Percentiles rank a stretch among this genome's conserved stretches.
These are phyloP conservation scores for Sugiyamaella pinicola DNA, from an alignment of 1,139 yeast genomes.

Conservation along the genomic window DNA sequence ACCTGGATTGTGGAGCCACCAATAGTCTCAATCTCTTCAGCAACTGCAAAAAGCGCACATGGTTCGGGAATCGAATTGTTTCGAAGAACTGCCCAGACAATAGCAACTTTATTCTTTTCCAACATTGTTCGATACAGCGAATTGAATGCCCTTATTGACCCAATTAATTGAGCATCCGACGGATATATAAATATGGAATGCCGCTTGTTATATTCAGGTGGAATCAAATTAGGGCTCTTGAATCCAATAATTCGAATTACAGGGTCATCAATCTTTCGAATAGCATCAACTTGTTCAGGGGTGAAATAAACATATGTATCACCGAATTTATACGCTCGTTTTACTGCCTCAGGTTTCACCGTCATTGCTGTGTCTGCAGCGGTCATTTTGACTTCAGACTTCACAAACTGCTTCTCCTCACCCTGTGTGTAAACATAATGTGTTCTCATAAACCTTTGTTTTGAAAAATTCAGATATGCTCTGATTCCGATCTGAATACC, in stretches of 20 bases:
- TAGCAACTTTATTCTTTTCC: constrained; percentile 56
- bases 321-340: constrained; percentile 50
- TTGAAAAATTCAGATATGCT: constrained; percentile 67
- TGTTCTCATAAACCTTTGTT: constrained; percentile 52
- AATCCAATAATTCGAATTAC: constrained; percentile 68
- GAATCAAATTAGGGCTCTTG: constrained; percentile 44
- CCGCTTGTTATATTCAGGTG: constrained; percentile 51
- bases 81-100: constrained; percentile 72
- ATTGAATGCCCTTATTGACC: constrained; percentile 69
- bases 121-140: constrained; percentile 65
- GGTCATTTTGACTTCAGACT: constrained; percentile 48
- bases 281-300: constrained; percentile 41
- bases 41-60: constrained; percentile 63
- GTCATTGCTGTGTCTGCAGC: constrained; percentile 50
- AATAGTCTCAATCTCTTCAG: constrained; percentile 23
- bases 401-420: constrained; percentile 56
- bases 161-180: constrained; percentile 55
- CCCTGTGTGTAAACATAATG: constrained; percentile 55
- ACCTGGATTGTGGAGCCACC: constrained; percentile 25
- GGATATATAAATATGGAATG: constrained; percentile 66
- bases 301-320: constrained; percentile 48
- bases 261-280: constrained; percentile 47
- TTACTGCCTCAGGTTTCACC: constrained; percentile 43
- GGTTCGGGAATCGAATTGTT: constrained; percentile 58
- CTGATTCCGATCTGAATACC: constrained; percentile 63